Evolutionary conservation across 805 yeast species (phyloP).

Genomic region (Babjeviella inositovora): DNA sequence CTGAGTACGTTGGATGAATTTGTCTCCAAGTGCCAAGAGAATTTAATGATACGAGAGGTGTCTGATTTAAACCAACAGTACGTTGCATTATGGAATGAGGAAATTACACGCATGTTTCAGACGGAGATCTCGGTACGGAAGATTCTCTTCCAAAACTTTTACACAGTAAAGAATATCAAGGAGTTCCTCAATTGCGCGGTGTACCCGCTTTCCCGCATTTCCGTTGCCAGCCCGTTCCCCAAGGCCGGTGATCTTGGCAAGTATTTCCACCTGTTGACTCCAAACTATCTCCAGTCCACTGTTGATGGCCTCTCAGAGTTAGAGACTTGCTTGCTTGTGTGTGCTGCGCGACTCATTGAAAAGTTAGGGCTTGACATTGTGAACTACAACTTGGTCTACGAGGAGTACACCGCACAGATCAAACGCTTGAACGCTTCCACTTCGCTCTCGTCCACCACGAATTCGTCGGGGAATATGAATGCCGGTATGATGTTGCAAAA

Average conservation of each 20-base stretch:
- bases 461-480: too few relatives aligned
- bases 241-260: constrained; percentile 8
- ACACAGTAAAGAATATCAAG: constrained; percentile 41
- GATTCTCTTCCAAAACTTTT: constrained; percentile 26
- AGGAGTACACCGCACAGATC: constrained; percentile 53
- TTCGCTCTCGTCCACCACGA: too few relatives aligned
- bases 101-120: constrained; percentile 11
- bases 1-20: constrained; percentile 31
- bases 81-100: constrained; percentile 24
- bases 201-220: constrained; percentile 20
- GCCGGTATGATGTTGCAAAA: too few relatives aligned
- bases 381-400: constrained; percentile 63
- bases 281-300: constrained; percentile 11
- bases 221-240: constrained; percentile 9
- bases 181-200: constrained; percentile 26
- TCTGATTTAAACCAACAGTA: constrained; percentile 6
- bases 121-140: constrained; percentile 14
- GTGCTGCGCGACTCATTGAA: constrained; percentile 57
- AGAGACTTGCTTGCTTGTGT: constrained; percentile 55
- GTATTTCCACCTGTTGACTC: constrained; percentile 8
- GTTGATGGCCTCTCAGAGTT: constrained; percentile 50
- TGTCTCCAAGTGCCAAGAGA: constrained; percentile 23
- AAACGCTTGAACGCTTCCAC: constrained; percentile 23
- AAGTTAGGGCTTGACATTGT: constrained; percentile 42
- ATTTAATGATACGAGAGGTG: constrained; percentile 11